Base-by-base conservation (phyloP, 306 rosid genomes). In the Geum urbanum region DNA sequence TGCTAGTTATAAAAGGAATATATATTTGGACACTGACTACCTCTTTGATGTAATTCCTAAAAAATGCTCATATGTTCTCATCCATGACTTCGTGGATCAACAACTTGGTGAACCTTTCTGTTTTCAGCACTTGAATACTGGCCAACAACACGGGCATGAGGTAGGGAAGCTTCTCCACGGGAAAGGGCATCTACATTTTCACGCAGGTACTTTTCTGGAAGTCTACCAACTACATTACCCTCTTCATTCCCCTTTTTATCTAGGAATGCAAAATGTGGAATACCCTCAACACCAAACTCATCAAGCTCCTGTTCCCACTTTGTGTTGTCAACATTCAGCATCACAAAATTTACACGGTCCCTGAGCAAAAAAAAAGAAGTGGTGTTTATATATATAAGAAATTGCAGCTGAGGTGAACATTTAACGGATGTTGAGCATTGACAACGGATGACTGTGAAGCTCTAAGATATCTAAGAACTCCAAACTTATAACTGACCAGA, bases 251-350 rank as follows among this genome's bases (percentile, higher is more conserved):
- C 99, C n/a, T 79, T 66, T 76, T 79, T 87, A 68, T 91, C 99
- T 13, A 94, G 91, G 80, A 94, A 94, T 1, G 97, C 87, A 66
- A 94, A 94, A 79, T 94, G 99, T 14, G 99, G 99, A 76, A 94
- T 94, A 59, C 99, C 99, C 87, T 91, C 99, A 66, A 94, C 99
- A 2, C 97, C 99, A 74, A 91, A 94, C 82, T 91, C 99, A 11
- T 91, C 99, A 73, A 94, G 87, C 92, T 91, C 96, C 68, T 94
- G 97, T 78, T 94, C 99, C 99, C 98, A 92, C 68, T 86, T 92
- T 3, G 98, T 92, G 74, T 92, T 92, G 76, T 92, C 98, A 63
- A 92, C 96, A 71, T 92, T 92, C 70, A 88, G 77, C 95, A 88
- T 78, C 15, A 88, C 95, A 73, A 88, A 86, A 69, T 88, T 88